These are phyloP conservation scores for Acanthamoeba triangularis DNA, from an alignment of 208 protist species.

Conservation along the genomic window DNA sequence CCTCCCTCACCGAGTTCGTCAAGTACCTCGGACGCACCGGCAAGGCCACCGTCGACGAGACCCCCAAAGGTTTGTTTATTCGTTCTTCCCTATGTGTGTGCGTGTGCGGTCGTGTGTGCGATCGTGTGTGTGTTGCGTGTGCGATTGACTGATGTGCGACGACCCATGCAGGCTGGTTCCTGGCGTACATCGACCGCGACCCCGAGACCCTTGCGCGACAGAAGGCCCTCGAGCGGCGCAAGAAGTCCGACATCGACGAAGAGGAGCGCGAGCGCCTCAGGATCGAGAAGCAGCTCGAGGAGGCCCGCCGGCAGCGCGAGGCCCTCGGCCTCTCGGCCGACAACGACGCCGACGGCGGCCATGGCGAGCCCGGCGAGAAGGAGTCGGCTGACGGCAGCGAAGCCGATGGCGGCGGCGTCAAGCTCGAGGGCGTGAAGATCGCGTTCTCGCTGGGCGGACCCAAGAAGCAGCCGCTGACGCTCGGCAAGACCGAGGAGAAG, in stretches of 20 bases:
- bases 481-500: background rate
- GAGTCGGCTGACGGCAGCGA: background rate
- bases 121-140: background rate
- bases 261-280: conserved; percentile 80
- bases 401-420: background rate
- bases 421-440: conserved; percentile 41
- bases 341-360: conserved; percentile 21
- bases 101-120: background rate
- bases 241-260: conserved; percentile 82
- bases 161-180: conserved; percentile 86
- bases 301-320: conserved; percentile 42
- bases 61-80: conserved; percentile 86
- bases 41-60: conserved; percentile 92
- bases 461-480: background rate
- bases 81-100: background rate
- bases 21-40: conserved; percentile 91
- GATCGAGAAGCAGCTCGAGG: conserved; percentile 78
- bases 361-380: background rate
- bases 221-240: conserved; percentile 70
- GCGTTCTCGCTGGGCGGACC: conserved; percentile 16
- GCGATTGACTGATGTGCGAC: background rate
- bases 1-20: conserved; percentile 93
- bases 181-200: conserved; percentile 92
- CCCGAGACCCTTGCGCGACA: conserved; percentile 84
- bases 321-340: background rate